Conservation (phyloP, 805 yeast species). For the Saturnispora quitensis region DNA sequence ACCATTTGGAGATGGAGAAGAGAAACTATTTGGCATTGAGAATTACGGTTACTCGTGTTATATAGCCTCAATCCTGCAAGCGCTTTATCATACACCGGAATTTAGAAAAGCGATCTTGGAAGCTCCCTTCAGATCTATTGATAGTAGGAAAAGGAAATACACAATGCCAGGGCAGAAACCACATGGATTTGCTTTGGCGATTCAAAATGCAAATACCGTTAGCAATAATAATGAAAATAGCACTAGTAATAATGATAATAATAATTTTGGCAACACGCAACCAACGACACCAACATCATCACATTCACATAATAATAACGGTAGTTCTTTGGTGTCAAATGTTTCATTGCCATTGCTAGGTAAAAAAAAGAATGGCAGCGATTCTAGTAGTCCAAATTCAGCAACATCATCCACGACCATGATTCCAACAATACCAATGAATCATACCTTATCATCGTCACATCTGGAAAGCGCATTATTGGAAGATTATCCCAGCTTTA, state of each 20-base stretch:
- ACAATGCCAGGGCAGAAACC: slow-evolving; percentile 33
- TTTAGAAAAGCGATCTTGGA: slow-evolving; percentile 52
- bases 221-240: background rate
- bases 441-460: background rate
- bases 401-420: background rate
- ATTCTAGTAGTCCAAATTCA: background rate
- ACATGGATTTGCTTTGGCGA: slow-evolving; percentile 28
- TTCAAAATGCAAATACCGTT: background rate
- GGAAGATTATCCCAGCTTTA: background rate
- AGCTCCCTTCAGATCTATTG: slow-evolving; percentile 34
- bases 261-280: background rate
- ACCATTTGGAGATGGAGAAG: slow-evolving; percentile 60
- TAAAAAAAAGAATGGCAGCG: background rate
- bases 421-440: background rate
- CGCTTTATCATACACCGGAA: slow-evolving; percentile 63
- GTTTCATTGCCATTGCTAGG: background rate
- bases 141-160: slow-evolving; percentile 30
- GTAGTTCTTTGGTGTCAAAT: background rate
- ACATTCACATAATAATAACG: background rate
- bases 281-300: background rate
- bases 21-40: slow-evolving; percentile 71
- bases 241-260: background rate
- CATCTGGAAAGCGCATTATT: background rate
- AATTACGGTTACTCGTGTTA: slow-evolving; percentile 90
- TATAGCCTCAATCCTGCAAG: slow-evolving; percentile 87